Evolutionary conservation across 2,329 filamentous ascomycete genomes (phyloP), one percentile per base, ranked within the genome.

Genomic region (Bipolaris gigantea): DNA sequence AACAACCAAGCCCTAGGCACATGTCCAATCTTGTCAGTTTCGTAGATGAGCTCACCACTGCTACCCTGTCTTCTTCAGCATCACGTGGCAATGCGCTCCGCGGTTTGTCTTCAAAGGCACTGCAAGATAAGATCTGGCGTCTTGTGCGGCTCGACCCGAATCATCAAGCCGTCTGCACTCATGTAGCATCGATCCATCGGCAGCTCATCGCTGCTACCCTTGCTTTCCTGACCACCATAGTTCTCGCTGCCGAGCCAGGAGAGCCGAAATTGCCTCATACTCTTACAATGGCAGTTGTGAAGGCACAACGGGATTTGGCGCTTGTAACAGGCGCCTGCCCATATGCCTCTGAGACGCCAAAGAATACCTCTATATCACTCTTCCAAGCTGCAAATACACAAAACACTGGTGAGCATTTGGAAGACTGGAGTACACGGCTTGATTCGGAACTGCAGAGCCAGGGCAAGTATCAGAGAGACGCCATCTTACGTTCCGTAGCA

Each of bases 361-460:
- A 51, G 21, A 42, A n/a, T 8, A 30, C 48, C 9, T 30, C 63
- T 0, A 49, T 73, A 25, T 72, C 71, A 2, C 45, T 74, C 1
- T 73, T 78, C 23, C 68, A 75, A 47, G 71, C 75, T 55, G 63
- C 73, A 47, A 69, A 68, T 35, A 80, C 79, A 21, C 73, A 76
- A 51, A 57, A 61, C 43, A 61, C 64, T 15, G 66, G 53, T 35
- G 55, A 46, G 21, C 58, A 71, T 38, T 71, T 73, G 34, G 67
- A 74, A 27, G 74, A 83, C 55, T 86, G 83, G 83, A 77, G 76
- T 56, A 61, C 73, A 32, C 74, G 73, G 3, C 64, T 86, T 10
- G 71, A 73, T 0, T 69, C 74, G 7, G 74, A 77, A 11, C 69
- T 85, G 6, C 59, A 73, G 19, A 64, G 60, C 21, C 69, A 75